Base-by-base conservation (phyloP, 805 yeast species). In the Starmera pachycereana region DNA sequence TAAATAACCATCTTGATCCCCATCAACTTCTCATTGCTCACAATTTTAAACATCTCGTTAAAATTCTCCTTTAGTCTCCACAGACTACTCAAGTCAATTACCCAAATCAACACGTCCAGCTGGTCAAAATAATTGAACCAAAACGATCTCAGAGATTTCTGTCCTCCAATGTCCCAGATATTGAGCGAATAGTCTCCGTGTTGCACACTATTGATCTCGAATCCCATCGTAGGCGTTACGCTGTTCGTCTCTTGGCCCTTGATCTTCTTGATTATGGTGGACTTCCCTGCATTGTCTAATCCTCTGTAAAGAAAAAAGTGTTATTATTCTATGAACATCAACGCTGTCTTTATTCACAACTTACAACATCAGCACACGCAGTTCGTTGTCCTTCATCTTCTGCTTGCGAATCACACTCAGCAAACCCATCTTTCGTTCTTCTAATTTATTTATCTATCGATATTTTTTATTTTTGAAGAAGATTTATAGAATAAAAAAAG, bases 131-230 rank as follows among this genome's bases (percentile, higher is more conserved):
- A 89, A 61, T 89, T 90, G 51, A 84, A 78, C 97, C 97, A 89
- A 67, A 88, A 88, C 13, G 89, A 78, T 36, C 97, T 64, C 33
- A 89, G 65, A 2, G 90, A 72, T 35, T 71, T 62, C 58, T 89
- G 97, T 2, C 97, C 97, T 6, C 97, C 97, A 11, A 89, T 78
- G 54, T 86, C 96, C 97, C 95, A 82, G 28, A 81, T 56, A 46
- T 79, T 79, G 38, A 82, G 54, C 32, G 45, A 47, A 34, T 44
- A 38, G 4, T 63, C 69, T 2, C 58, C 44, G 45, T 65, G 60
- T 1, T 57, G 51, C 1, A 83, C 51, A 1, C 89, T 76, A 37
- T 74, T 71, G 46, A 89, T 90, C 50, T 77, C 81, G 60, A 89
- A 90, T 12, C 97, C 97, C 69, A 89, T 72, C 0, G 97, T 89